These are phyloP conservation scores for Populus tomentosa DNA, from an alignment of 441 rosid genomes.

Conservation along the genomic window DNA sequence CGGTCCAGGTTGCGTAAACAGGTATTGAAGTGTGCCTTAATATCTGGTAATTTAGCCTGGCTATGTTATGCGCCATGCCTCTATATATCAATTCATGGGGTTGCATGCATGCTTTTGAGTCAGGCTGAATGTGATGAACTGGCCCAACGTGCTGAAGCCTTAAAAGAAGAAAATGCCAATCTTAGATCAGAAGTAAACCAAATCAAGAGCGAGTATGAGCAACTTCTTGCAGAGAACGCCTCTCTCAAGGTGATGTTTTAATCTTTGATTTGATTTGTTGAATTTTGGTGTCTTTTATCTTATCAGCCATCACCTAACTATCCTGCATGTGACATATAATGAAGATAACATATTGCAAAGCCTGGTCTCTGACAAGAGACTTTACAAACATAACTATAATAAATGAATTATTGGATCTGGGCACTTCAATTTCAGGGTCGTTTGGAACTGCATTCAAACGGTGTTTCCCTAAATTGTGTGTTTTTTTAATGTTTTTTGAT, in stretches of 20 bases:
- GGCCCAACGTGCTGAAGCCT: constrained; percentile 75
- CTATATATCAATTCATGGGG: constrained; percentile 16
- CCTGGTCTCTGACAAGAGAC: not conserved
- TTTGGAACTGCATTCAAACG: too few relatives aligned
- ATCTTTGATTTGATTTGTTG: constrained; percentile 5
- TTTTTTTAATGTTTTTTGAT: too few relatives aligned
- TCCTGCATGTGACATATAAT: not conserved
- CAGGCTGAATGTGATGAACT: constrained; percentile 96
- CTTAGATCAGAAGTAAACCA: constrained; percentile 72
- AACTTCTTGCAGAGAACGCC: constrained; percentile 64
- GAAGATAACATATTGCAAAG: not conserved
- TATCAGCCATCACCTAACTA: not conserved
- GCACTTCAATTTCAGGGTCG: not conserved
- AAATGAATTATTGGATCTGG: not conserved
- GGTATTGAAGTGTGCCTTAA: constrained; percentile 37
- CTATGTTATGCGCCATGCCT: constrained; percentile 1
- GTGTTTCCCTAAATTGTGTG: too few relatives aligned
- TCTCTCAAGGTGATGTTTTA: constrained; percentile 57
- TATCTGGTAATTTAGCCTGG: constrained; percentile 1
- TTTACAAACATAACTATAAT: not conserved
- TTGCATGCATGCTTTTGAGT: constrained; percentile 20
- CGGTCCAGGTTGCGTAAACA: constrained; percentile 95
- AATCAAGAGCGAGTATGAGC: constrained; percentile 68
- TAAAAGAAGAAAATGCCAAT: constrained; percentile 77
- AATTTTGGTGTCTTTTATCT: constrained; percentile 3